These are phyloP conservation scores for Zygosaccharomyces kombuchaensis DNA, from an alignment of 805 yeast species.

Conservation along the genomic window DNA sequence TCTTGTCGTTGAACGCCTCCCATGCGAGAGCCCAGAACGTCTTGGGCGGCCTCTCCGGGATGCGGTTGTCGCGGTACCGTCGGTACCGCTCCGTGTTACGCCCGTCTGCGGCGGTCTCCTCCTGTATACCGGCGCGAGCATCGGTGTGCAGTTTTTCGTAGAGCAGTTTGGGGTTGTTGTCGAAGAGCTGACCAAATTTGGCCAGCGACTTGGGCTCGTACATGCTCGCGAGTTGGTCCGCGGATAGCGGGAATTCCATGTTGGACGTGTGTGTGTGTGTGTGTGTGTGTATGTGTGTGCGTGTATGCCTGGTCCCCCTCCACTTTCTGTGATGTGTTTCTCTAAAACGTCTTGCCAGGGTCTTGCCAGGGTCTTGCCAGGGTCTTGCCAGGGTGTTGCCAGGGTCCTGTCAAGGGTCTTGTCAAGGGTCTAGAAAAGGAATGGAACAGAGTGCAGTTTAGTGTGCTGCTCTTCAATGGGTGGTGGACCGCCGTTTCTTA, in stretches of 20 bases:
- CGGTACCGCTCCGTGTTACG: slow-evolving; percentile 14
- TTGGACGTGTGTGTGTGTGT: not conserved
- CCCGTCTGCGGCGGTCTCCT: slow-evolving; percentile 10
- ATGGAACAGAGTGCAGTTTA: no score
- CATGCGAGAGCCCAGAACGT: slow-evolving; percentile 63
- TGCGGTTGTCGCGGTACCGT: slow-evolving; percentile 62
- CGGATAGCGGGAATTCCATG: slow-evolving; percentile 12
- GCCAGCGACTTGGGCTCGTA: slow-evolving; percentile 34
- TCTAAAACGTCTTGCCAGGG: no score
- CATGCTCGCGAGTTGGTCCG: slow-evolving; percentile 24
- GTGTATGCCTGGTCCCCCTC: not conserved
- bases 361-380: not conserved
- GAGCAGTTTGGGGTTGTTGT: slow-evolving; percentile 20
- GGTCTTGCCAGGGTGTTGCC: not conserved
- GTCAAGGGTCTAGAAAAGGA: no score
- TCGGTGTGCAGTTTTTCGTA: slow-evolving; percentile 25
- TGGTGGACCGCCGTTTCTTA: not conserved
- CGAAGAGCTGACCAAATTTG: slow-evolving; percentile 23
- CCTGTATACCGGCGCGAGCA: slow-evolving; percentile 20
- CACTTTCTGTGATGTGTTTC: not conserved
- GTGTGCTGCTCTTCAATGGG: no score
- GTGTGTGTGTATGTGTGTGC: not conserved
- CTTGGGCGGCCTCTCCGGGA: slow-evolving; percentile 72
- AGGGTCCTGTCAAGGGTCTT: not conserved
- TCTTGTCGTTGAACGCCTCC: slow-evolving; percentile 88